Base-by-base conservation (phyloP, 305 asterid species). In the Stenogyne calaminthoides region DNA sequence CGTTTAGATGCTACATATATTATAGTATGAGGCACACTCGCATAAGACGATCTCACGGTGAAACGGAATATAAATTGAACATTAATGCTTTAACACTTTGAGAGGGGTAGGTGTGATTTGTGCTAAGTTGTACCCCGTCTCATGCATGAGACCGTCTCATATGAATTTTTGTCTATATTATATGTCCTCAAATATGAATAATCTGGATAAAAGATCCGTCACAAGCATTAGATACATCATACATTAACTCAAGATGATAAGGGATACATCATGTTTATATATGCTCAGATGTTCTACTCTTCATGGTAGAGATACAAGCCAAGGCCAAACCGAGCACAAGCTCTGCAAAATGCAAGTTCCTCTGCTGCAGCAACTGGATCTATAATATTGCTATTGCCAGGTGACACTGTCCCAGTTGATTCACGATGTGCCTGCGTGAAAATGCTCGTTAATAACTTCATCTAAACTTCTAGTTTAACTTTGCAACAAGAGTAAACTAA, bases 351-450 rank as follows among this genome's bases (percentile, higher is more conserved):
- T 36, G 98, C 97, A 66, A 91, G 76, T 84, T 91, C 91, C 84
- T 94, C 98, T 16, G 98, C 98, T 18, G 94, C 96, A 59, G 90
- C 90, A 73, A 91, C 98, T 10, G 91, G 91, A 81, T 94, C 96
- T 19, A 61, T 76, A 47, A 47, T 58, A 52, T 71, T 65, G 62
- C 69, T 86, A 68, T 81, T 77, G 56, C 76, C 80, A 4, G 87
- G 69, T 64, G 86, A 73, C 44, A 86, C 95, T 4, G 96, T 94
- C 73, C 98, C 98, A 44, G 95, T 85, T 46, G 98, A 93, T 79
- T 93, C 98, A 1, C 97, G 90, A 74, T 88, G 89, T 73, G 97
- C 98, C 98, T 93, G 86, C 79, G 69, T 65, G 57, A 60, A 65
- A 9, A 55, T 7, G 57, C 64, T 10, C 19, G 15, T 69, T 55